These are phyloP conservation scores for Aschersonia sp. DNA, from an alignment of 2,329 filamentous ascomycete genomes.

Conservation along the genomic window DNA sequence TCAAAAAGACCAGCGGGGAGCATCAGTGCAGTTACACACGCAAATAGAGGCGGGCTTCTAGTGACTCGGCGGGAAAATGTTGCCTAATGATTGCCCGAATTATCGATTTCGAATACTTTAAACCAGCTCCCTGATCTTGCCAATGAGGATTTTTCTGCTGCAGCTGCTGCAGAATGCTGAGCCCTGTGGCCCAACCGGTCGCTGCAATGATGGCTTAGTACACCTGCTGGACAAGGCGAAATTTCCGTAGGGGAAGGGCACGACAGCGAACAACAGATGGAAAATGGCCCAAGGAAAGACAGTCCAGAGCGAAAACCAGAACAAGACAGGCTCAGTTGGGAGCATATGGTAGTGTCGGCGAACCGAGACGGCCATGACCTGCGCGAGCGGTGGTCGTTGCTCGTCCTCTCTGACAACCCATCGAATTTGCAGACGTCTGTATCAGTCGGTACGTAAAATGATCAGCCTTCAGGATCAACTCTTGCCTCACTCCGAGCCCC, in stretches of 20 bases:
- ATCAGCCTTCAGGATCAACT: background rate
- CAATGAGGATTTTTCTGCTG: conserved; percentile 33
- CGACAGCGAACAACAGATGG: conserved; percentile 69
- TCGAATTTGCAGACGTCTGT: conserved; percentile 38
- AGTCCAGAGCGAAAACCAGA: conserved; percentile 82
- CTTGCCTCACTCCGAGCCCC: background rate
- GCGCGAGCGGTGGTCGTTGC: conserved; percentile 49
- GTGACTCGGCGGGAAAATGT: conserved; percentile 35
- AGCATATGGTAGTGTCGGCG: conserved; percentile 67
- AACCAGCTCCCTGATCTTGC: conserved; percentile 9
- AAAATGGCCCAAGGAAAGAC: conserved; percentile 81
- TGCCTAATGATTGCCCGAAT: conserved; percentile 32
- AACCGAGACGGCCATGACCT: conserved; percentile 60
- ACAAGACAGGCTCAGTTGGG: conserved; percentile 63
- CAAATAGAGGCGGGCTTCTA: conserved; percentile 75
- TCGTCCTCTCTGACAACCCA: conserved; percentile 75
- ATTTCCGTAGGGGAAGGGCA: conserved; percentile 60
- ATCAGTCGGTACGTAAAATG: background rate
- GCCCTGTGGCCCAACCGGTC: conserved; percentile 46
- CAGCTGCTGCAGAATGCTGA: conserved; percentile 61
- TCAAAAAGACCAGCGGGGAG: conserved; percentile 65
- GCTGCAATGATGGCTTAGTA: conserved; percentile 62
- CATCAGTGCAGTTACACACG: conserved; percentile 59
- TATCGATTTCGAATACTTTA: conserved; percentile 11
- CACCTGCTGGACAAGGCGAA: conserved; percentile 57